A percentile compares a stretch with the other conserved stretches of the same genome.
Evolutionary conservation across 1,284 basidiomycete species (phyloP).

Genomic region (Ceratobasidium sp.): DNA sequence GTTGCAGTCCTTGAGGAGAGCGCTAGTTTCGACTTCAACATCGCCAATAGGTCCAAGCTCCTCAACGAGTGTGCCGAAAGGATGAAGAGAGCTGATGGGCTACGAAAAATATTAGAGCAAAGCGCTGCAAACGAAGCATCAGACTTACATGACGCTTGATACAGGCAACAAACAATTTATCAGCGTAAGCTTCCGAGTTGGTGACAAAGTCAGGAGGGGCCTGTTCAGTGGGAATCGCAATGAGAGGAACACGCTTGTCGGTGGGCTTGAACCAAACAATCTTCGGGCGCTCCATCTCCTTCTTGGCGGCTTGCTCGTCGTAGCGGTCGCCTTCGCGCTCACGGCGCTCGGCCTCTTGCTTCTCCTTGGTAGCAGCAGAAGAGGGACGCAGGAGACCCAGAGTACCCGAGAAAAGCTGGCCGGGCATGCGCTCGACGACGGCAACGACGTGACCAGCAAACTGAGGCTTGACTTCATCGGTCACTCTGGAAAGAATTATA

Average conservation of each 20-base stretch:
- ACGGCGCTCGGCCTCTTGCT: constrained; percentile 97
- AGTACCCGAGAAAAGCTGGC: constrained; percentile 98
- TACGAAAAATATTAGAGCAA: constrained; percentile 54
- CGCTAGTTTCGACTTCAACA: constrained; percentile 97
- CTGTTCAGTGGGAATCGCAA: constrained; percentile 99
- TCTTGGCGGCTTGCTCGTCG: constrained; percentile 82
- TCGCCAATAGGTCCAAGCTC: constrained; percentile 99
- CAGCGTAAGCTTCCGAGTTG: constrained; percentile 90
- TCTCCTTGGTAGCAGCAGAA: constrained; percentile 98
- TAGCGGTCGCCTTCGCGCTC: constrained; percentile 92
- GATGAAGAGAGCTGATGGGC: constrained; percentile 96
- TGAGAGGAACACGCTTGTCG: constrained; percentile 98
- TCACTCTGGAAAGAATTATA: constrained; percentile 71
- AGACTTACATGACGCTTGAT: constrained; percentile 92
- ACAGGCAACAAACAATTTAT: constrained; percentile 96
- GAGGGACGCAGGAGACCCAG: constrained; percentile 95
- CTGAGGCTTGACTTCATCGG: constrained; percentile 95
- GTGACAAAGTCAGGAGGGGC: constrained; percentile 97
- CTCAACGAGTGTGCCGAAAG: constrained; percentile 98
- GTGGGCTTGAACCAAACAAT: constrained; percentile 99
- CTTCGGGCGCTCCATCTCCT: constrained; percentile 90
- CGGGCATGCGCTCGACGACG: constrained; percentile 98
- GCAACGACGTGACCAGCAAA: constrained; percentile 98
- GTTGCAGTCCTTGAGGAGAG: constrained; percentile 97
- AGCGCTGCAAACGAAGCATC: neutral